A percentile compares a stretch with the other conserved stretches of the same genome.
Evolutionary conservation across 257 asterid genomes (phyloP).

Genomic region (Henckelia pumila): DNA sequence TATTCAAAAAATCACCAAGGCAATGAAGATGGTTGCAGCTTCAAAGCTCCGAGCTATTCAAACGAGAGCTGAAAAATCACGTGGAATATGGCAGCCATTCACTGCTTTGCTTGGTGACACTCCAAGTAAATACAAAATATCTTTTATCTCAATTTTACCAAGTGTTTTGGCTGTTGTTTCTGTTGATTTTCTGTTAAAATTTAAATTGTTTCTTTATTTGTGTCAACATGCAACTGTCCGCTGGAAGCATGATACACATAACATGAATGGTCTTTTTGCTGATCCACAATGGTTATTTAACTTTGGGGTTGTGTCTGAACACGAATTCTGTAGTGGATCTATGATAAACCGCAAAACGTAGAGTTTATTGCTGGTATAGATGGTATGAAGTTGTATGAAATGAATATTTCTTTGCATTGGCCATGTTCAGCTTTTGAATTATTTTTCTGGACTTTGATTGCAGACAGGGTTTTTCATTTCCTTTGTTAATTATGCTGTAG

Average conservation of each 20-base stretch:
- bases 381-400: background rate
- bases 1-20: conserved; percentile 74
- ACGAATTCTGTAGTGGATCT: background rate
- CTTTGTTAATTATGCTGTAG: background rate
- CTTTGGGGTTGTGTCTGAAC: conserved; percentile 8
- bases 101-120: conserved; percentile 96
- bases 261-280: background rate
- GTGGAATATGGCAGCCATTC: conserved; percentile 99
- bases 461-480: background rate
- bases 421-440: background rate
- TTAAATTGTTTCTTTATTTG: background rate
- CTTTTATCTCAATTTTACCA: background rate
- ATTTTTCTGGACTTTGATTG: background rate
- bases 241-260: conserved; percentile 1
- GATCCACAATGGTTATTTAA: background rate
- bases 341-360: conserved; percentile 1
- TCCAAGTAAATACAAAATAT: conserved; percentile 59
- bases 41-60: conserved; percentile 96
- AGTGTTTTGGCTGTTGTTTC: background rate
- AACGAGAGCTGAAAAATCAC: conserved; percentile 78
- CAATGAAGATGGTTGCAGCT: conserved; percentile 99
- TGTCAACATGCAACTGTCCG: background rate
- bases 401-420: background rate
- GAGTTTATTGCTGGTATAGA: background rate
- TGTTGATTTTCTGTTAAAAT: background rate